phyloP scores from a whole-genome alignment of 768 basidiomycete genomes.

The Tylopilus sp. region DNA sequence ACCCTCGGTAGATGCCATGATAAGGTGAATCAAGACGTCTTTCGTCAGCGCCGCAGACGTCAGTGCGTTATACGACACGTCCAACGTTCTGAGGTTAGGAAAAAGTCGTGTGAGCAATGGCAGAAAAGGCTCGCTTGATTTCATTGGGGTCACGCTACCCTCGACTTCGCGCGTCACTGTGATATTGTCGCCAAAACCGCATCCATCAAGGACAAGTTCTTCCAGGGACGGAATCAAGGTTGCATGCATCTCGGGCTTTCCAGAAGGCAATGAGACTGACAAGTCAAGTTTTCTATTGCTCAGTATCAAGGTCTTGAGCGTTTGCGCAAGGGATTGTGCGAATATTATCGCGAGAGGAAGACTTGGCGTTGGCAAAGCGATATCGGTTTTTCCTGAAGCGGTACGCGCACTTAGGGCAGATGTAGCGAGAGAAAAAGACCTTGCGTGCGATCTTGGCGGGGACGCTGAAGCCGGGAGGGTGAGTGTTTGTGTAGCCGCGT shows the following conservation, averaged over 20 bases:
- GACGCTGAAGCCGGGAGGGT: constrained; percentile 61
- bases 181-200: constrained; percentile 62
- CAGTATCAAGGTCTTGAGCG: constrained; percentile 56
- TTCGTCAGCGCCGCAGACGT: constrained; percentile 50
- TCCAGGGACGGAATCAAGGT: constrained; percentile 62
- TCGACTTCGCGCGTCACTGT: constrained; percentile 39
- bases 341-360: constrained; percentile 64
- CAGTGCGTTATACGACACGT: constrained; percentile 73
- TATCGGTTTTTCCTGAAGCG: constrained; percentile 33
- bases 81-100: constrained; percentile 64
- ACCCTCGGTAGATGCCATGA: constrained; percentile 42
- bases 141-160: constrained; percentile 36
- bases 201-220: constrained; percentile 73
- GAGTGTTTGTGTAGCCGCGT: constrained; percentile 51
- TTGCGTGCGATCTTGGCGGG: constrained; percentile 48
- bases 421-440: constrained; percentile 57
- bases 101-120: constrained; percentile 62
- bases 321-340: constrained; percentile 56
- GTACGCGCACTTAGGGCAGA: constrained; percentile 14
- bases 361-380: constrained; percentile 62
- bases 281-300: constrained; percentile 65
- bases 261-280: constrained; percentile 52
- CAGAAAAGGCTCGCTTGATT: constrained; percentile 53
- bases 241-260: constrained; percentile 26
- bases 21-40: constrained; percentile 46